Evolutionary conservation across 495 filamentous ascomycete species (phyloP).

Genomic region (Tetracladium marchalianum): DNA sequence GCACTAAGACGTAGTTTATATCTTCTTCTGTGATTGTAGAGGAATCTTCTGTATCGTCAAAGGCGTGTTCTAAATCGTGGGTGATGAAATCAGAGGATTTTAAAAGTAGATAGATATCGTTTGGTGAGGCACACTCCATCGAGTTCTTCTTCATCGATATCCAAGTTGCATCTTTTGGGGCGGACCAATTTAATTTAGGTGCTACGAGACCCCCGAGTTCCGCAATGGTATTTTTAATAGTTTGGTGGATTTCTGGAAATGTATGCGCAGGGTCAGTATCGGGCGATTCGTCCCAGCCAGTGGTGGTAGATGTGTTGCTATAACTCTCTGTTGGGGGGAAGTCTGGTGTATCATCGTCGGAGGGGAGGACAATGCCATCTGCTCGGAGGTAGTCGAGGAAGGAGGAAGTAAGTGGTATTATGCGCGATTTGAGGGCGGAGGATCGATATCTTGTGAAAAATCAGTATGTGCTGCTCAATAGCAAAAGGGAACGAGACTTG

Average conservation of each 20-base stretch:
- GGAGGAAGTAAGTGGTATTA: slow-evolving; percentile 61
- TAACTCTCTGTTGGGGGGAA: slow-evolving; percentile 3
- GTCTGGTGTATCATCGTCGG: slow-evolving; percentile 15
- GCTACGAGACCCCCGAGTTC: slow-evolving; percentile 73
- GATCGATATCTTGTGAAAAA: slow-evolving; percentile 51
- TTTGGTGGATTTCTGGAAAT: slow-evolving; percentile 61
- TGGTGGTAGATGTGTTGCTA: slow-evolving; percentile 23
- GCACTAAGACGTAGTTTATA: slow-evolving; percentile 60
- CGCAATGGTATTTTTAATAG: slow-evolving; percentile 64
- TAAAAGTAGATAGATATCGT: slow-evolving; percentile 86
- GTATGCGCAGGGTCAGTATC: slow-evolving; percentile 28
- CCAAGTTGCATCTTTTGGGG: slow-evolving; percentile 94
- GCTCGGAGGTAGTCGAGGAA: slow-evolving; percentile 85
- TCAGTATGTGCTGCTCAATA: neutral
- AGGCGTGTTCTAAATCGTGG: slow-evolving; percentile 88
- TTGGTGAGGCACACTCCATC: slow-evolving; percentile 74
- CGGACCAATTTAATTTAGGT: slow-evolving; percentile 96
- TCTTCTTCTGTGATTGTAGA: slow-evolving; percentile 1
- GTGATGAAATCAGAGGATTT: slow-evolving; percentile 91
- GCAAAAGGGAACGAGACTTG: slow-evolving; percentile 25
- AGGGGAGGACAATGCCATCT: slow-evolving; percentile 75
- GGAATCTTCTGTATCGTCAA: slow-evolving; percentile 59
- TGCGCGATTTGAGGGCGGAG: slow-evolving; percentile 71
- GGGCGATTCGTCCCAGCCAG: slow-evolving; percentile 30
- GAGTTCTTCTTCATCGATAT: slow-evolving; percentile 80